Evolutionary conservation across 441 rosid species (phyloP).

Genomic region (Pelargonium myrrhifolium): DNA sequence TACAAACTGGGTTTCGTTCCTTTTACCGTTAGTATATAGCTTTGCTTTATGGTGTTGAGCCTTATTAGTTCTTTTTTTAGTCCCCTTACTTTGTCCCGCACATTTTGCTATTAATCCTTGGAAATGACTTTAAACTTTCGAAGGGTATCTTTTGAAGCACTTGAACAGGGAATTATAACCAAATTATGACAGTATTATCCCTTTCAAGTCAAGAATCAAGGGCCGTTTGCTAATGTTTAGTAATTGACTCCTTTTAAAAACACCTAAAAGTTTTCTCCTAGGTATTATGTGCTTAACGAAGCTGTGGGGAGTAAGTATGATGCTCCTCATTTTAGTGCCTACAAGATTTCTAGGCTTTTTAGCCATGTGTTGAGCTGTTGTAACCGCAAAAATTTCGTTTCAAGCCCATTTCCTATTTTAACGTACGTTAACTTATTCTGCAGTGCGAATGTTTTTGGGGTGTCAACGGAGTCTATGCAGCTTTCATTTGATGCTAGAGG

Average conservation of each 20-base stretch:
- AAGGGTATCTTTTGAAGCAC: not conserved
- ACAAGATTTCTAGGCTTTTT: no score
- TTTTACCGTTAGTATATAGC: not conserved
- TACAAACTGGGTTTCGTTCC: not conserved
- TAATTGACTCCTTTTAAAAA: not conserved
- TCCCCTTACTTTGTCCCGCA: no score
- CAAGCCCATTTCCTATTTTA: not conserved
- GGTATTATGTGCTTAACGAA: not conserved
- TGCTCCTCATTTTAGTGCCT: no score
- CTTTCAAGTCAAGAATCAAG: not conserved
- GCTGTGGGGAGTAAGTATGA: not conserved
- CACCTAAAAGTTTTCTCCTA: not conserved
- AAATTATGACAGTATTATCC: not conserved
- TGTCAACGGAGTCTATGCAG: constrained; percentile 86
- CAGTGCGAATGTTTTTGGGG: constrained; percentile 87
- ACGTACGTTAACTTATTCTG: not conserved
- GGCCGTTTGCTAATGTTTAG: not conserved
- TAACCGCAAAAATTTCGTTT: no score
- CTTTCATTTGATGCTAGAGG: constrained; percentile 76
- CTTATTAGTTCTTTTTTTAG: no score
- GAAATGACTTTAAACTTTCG: no score
- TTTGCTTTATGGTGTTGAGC: no score
- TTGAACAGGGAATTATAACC: not conserved
- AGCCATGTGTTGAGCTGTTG: no score
- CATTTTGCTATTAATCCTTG: no score